Percentiles rank a stretch among this genome's conserved stretches.
phyloP scores from a whole-genome alignment of 352 stramenopile genomes.

The Pythium volutum region DNA sequence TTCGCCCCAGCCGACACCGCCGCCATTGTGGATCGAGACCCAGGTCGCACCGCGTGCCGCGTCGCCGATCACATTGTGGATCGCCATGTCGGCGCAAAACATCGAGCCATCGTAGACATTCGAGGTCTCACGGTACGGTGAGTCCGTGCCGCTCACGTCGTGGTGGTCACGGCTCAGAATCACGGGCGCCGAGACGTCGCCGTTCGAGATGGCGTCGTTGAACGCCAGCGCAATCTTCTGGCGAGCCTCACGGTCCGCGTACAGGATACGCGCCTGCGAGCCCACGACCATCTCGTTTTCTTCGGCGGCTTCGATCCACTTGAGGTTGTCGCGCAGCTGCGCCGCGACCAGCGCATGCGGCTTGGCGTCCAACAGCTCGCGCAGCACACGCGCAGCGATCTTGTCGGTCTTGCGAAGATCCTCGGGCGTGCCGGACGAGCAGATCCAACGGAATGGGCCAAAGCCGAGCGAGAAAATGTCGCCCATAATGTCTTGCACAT shows the following conservation, averaged over 20 bases:
- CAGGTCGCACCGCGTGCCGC: conserved; percentile 81
- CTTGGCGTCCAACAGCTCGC: conserved; percentile 50
- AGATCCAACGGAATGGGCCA: conserved; percentile 89
- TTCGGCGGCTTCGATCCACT: conserved; percentile 83
- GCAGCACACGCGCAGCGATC: conserved; percentile 69
- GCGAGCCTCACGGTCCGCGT: conserved; percentile 76
- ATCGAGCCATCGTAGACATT: conserved; percentile 86
- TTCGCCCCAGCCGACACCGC: conserved; percentile 86
- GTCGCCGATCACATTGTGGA: conserved; percentile 89
- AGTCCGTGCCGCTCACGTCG: conserved; percentile 87
- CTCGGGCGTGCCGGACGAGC: conserved; percentile 54
- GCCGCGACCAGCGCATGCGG: conserved; percentile 54
- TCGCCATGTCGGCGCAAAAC: conserved; percentile 88
- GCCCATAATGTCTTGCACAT: conserved; percentile 91
- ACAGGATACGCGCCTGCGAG: conserved; percentile 88
- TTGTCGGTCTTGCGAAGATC: conserved; percentile 77
- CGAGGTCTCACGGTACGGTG: conserved; percentile 86
- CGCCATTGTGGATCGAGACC: conserved; percentile 88
- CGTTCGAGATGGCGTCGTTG: conserved; percentile 72
- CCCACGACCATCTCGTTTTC: conserved; percentile 86
- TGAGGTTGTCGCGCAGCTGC: conserved; percentile 82
- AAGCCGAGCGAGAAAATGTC: conserved; percentile 91
- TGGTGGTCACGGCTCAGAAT: conserved; percentile 88
- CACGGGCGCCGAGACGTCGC: conserved; percentile 65
- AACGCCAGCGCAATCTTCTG: conserved; percentile 77